Evolutionary conservation across 2,329 filamentous ascomycete species (phyloP), one percentile per base, ranked within the genome.

Genomic region (Plenodomus biglobosus): DNA sequence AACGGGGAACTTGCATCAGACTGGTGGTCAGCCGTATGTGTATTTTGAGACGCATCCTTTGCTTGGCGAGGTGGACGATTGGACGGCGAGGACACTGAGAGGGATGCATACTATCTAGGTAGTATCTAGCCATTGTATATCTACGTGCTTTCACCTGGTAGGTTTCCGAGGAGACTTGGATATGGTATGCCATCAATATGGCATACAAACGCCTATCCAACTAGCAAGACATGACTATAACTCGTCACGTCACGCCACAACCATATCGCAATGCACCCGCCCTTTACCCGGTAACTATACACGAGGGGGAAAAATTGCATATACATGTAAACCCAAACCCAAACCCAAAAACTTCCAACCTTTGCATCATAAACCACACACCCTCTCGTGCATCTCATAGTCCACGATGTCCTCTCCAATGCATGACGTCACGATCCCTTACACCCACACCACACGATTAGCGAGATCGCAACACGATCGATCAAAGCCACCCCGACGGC

Each of bases 61-160:
- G 13, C 38, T 38, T 10, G 46, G 24, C 27, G 56, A 52, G 19
- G 49, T 55, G 11, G 58, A 57, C 13, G 55, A 64, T 39, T 65
- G 62, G 59, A 61, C 62, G 24, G 48, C 55, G 5, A 55, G 41
- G 42, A 51, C 55, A 1, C 40, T 62, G 30, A 54, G 46, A 18
- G 61, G 53, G 3, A 52, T 58, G 48, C 60, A 59, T 16, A 47
- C 22, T 17, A 45, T 55, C 2, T 58, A 49, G 10, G 10, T 5
- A 5, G 10, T 24, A 5, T 24, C 5, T 24, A 24, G 5, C 5
- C 22, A 24, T 5, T 24, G 10, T 24, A 24, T 10, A 24, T 10
- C 5, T 10, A 24, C 22, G 10, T 10, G 10, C 10, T 24, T 5
- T 24, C 22, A 24, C n/a, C n/a, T n/a, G n/a, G n/a, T n/a, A n/a